Evolutionary conservation across 1,284 basidiomycete species (phyloP).

Genomic region (Cystobasidiaceae sp.): DNA sequence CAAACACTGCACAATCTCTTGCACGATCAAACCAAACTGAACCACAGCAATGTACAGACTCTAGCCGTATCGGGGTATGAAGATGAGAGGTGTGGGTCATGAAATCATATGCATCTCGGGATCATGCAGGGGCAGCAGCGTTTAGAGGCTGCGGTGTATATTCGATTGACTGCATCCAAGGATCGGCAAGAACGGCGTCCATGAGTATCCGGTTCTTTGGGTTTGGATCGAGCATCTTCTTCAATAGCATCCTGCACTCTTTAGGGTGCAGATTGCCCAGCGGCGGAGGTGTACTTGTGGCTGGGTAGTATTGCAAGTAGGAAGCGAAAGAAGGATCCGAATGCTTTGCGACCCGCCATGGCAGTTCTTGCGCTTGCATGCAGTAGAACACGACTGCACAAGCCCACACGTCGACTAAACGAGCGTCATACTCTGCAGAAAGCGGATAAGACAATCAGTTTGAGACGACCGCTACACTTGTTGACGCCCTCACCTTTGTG

Average conservation of each 20-base stretch:
- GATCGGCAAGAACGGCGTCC: conserved; percentile 75
- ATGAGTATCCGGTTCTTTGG: conserved; percentile 72
- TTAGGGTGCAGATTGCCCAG: conserved; percentile 82
- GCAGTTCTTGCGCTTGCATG: conserved; percentile 86
- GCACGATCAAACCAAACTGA: no score
- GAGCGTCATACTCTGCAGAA: conserved; percentile 82
- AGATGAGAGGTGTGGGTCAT: no score
- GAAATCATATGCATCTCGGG: background rate
- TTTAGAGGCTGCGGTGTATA: background rate
- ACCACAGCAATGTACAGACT: no score
- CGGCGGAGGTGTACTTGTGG: conserved; percentile 49
- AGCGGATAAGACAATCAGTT: no score
- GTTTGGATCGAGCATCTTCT: conserved; percentile 94
- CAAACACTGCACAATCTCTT: no score
- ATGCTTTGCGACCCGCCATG: conserved; percentile 89
- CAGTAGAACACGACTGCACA: conserved; percentile 97
- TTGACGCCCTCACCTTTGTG: conserved; percentile 94
- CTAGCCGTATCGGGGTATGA: no score
- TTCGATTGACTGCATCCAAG: conserved; percentile 40
- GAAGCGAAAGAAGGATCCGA: conserved; percentile 76
- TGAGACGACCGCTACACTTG: no score
- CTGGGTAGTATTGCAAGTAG: conserved; percentile 64
- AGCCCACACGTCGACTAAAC: conserved; percentile 96
- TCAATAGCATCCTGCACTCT: conserved; percentile 74
- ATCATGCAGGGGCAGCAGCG: background rate